Percentiles rank a stretch among this genome's conserved stretches.
Evolutionary conservation across 768 basidiomycete genomes (phyloP).

Genomic region (Mycena galopus): DNA sequence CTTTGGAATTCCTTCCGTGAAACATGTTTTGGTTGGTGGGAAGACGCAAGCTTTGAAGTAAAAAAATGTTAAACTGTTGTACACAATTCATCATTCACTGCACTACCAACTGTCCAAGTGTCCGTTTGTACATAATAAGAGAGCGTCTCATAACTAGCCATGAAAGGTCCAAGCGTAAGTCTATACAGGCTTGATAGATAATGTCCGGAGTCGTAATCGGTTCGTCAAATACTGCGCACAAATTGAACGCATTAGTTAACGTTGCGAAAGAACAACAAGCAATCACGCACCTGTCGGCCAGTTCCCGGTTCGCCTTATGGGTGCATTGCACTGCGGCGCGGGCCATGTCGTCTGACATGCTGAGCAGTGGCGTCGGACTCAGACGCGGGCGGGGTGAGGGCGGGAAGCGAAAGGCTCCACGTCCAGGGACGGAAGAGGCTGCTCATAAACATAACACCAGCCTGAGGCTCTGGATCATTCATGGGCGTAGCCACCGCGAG

Average conservation of each 20-base stretch:
- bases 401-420: constrained; percentile 4
- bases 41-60: too few relatives aligned
- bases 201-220: too few relatives aligned
- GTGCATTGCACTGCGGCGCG: constrained; percentile 22
- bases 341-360: constrained; percentile 25
- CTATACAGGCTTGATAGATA: too few relatives aligned
- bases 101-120: too few relatives aligned
- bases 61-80: too few relatives aligned
- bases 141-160: too few relatives aligned
- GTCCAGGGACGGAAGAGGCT: constrained; percentile 30
- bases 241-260: neutral
- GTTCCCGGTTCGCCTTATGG: too few relatives aligned
- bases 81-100: too few relatives aligned
- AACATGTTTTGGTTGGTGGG: too few relatives aligned
- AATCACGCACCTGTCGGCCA: neutral
- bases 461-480: neutral
- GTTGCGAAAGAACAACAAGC: neutral
- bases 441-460: neutral
- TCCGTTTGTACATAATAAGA: too few relatives aligned
- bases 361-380: neutral
- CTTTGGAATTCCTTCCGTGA: too few relatives aligned
- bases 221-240: neutral
- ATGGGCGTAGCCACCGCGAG: neutral
- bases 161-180: too few relatives aligned
- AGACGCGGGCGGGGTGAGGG: neutral